Evolutionary conservation across 148 eudicot genomes (phyloP).

Genomic region (Fagopyrum esculentum): DNA sequence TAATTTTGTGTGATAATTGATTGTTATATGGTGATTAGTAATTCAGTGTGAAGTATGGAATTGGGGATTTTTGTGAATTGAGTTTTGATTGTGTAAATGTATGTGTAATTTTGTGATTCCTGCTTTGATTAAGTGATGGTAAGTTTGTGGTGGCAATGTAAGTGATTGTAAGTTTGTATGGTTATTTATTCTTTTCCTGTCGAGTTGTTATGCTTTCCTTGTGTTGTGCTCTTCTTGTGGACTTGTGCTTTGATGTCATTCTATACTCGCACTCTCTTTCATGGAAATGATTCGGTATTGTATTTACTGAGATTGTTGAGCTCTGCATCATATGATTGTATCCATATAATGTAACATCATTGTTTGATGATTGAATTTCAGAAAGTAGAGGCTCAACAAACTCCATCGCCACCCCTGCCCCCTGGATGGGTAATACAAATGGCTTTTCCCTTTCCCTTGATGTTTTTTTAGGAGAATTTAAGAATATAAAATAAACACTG

Average conservation of each 20-base stretch:
- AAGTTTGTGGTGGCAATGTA: too few relatives aligned
- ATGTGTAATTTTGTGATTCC: too few relatives aligned
- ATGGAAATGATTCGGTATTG: neutral
- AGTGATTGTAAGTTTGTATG: too few relatives aligned
- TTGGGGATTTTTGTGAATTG: too few relatives aligned
- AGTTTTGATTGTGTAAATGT: too few relatives aligned
- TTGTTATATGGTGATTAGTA: too few relatives aligned
- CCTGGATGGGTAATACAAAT: conserved; percentile 76
- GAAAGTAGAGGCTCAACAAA: conserved; percentile 41
- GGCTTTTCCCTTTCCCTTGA: neutral
- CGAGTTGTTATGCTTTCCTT: conserved; percentile 1
- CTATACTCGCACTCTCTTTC: neutral
- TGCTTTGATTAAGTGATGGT: too few relatives aligned
- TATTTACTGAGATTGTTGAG: neutral
- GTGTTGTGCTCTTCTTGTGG: too few relatives aligned
- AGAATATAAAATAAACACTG: neutral
- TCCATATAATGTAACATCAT: neutral
- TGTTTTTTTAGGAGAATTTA: neutral
- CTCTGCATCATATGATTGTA: neutral
- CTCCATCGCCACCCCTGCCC: conserved; percentile 39
- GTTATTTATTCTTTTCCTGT: neutral
- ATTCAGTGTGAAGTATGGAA: too few relatives aligned
- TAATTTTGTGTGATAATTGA: too few relatives aligned
- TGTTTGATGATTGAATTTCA: conserved; percentile 25
- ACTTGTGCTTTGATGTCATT: neutral